Conservation (phyloP, 805 yeast species). For the Candida boidinii region DNA sequence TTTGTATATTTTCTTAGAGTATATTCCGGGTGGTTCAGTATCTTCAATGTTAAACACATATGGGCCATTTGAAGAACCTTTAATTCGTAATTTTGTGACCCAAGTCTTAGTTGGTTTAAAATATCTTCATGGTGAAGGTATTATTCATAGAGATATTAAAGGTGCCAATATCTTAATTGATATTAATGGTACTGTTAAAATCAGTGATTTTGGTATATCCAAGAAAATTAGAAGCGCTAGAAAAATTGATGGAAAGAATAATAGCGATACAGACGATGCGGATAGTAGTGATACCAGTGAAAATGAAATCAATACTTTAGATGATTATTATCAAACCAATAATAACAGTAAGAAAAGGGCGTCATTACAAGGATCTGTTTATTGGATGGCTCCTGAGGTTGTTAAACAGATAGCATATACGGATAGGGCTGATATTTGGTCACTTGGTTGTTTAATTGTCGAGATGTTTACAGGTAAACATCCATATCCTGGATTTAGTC, state of each 20-base stretch:
- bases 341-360: conserved; percentile 64
- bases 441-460: conserved; percentile 86
- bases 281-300: conserved; percentile 16
- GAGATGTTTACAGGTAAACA: conserved; percentile 96
- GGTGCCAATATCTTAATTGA: conserved; percentile 58
- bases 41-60: conserved; percentile 47
- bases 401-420: conserved; percentile 91
- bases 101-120: conserved; percentile 49
- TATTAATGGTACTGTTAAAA: conserved; percentile 52
- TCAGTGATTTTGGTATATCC: conserved; percentile 62
- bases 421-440: conserved; percentile 93
- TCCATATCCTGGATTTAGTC: conserved; percentile 91
- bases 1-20: conserved; percentile 64
- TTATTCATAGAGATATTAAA: conserved; percentile 56
- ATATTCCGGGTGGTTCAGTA: conserved; percentile 40
- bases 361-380: conserved; percentile 88
- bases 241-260: conserved; percentile 5
- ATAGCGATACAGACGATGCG: conserved; percentile 17
- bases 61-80: conserved; percentile 56
- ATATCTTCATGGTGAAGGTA: conserved; percentile 47
- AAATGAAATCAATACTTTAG: too few relatives aligned
- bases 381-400: conserved; percentile 99
- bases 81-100: conserved; percentile 42
- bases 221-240: conserved; percentile 38
- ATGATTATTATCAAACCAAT: too few relatives aligned